phyloP scores from a whole-genome alignment of 768 basidiomycete species.

The Suillus spraguei region DNA sequence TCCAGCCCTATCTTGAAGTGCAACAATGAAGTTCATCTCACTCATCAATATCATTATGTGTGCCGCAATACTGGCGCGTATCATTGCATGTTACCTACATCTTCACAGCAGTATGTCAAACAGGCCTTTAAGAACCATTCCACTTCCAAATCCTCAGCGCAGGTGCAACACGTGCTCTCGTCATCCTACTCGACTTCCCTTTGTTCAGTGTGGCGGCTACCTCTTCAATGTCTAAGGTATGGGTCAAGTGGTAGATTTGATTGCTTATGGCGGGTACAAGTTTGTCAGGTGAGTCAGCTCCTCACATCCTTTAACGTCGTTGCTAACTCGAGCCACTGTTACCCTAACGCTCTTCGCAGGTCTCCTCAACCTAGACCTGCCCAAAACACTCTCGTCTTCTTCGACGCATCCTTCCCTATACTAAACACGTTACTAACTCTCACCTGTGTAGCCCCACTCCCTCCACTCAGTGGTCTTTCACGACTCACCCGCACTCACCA shows the following conservation, averaged over 20 bases:
- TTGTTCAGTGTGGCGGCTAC: constrained; percentile 92
- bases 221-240: constrained; percentile 82
- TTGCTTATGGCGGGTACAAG: constrained; percentile 97
- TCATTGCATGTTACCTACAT: constrained; percentile 80
- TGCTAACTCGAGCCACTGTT: constrained; percentile 51
- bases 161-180: constrained; percentile 82
- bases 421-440: background rate
- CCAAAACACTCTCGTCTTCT: constrained; percentile 68
- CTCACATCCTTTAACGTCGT: background rate
- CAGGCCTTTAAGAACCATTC: constrained; percentile 82
- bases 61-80: background rate
- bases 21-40: background rate
- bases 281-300: constrained; percentile 79
- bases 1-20: background rate
- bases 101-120: constrained; percentile 81
- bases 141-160: constrained; percentile 89
- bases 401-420: constrained; percentile 59
- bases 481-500: constrained; percentile 59
- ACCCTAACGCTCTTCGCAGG: constrained; percentile 78
- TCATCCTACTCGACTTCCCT: constrained; percentile 83
- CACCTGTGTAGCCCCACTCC: constrained; percentile 74
- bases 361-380: constrained; percentile 61
- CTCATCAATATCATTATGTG: background rate
- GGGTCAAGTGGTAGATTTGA: constrained; percentile 74
- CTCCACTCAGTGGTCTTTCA: constrained; percentile 90